Conservation (phyloP, 148 eudicot genomes). For the Selenicereus undatus region DNA sequence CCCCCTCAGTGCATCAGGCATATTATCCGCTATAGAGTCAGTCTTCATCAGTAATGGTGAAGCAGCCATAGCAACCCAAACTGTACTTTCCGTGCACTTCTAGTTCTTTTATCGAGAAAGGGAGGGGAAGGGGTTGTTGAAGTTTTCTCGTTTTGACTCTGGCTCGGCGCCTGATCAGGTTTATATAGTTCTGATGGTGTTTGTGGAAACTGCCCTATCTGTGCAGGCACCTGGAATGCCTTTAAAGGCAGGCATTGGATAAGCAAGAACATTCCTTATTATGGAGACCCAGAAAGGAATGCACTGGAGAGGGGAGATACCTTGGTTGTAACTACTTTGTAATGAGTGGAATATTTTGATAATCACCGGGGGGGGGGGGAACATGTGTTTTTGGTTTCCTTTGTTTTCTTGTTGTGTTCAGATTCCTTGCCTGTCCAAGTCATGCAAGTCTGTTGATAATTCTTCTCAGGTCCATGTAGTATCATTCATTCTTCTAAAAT, state of each 20-base stretch:
- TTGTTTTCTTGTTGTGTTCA: constrained; percentile 3
- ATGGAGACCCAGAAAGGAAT: constrained; percentile 39
- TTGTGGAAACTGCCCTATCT: neutral
- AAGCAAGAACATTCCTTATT: constrained; percentile 38
- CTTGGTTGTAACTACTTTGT: constrained; percentile 16
- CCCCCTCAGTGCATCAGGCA: constrained; percentile 83
- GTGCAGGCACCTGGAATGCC: constrained; percentile 12
- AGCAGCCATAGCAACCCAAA: constrained; percentile 25
- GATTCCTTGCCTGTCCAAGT: constrained; percentile 32
- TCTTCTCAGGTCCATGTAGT: too few relatives aligned
- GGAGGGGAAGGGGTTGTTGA: neutral
- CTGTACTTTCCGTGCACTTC: neutral
- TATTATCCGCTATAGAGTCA: constrained; percentile 63
- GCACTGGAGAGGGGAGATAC: constrained; percentile 33
- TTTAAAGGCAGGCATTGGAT: constrained; percentile 15
- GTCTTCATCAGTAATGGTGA: constrained; percentile 52
- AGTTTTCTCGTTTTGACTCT: neutral
- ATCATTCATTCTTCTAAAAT: too few relatives aligned
- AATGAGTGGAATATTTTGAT: neutral
- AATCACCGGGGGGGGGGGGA: too few relatives aligned
- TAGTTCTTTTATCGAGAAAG: neutral
- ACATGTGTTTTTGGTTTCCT: neutral
- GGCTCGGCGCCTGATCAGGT: neutral
- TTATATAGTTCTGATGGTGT: constrained; percentile 13
- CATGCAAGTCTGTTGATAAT: constrained; percentile 13